Evolutionary conservation across 176 grass and related monocot species (phyloP), one percentile per base, ranked within the genome.

Genomic region (Saccharum spontaneum): DNA sequence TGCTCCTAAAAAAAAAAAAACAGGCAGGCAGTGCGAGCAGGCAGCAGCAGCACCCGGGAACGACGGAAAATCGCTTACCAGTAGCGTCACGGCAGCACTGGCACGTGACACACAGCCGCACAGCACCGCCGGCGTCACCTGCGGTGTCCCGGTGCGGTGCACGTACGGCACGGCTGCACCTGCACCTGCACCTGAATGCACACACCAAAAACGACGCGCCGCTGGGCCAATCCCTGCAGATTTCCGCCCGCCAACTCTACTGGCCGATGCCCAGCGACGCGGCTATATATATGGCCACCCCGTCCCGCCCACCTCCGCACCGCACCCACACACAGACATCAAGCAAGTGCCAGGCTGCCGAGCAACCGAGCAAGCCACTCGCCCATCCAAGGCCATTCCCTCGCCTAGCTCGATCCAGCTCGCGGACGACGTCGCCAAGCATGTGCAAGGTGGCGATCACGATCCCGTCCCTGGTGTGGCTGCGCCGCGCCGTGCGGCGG

Each of bases 401-500:
- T n/a, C n/a, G n/a, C n/a, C n/a, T n/a, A n/a, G n/a, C n/a, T n/a
- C n/a, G n/a, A n/a, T n/a, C n/a, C 28, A 28, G 28, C 5, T 26
- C 61, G 23, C 40, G 40, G 8, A 60, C 57, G 57, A 60, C 57
- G 57, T 24, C 44, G 38, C 15, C 46, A 22, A 67, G 5, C 40
- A 90, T 90, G 88, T 90, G 88, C 84, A 87, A 74, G 67, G 60
- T 83, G 38, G 67, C 4, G 80, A 68, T 83, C 79, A 83, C 74
- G 3, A 78, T 90, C 68, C 68, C 49, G 38, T 83, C 84, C 16
- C 75, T 90, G 28, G 67, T 74, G 16, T 34, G 75, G 48, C 80
- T 90, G 16, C 80, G 84, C 38, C 75, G 84, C 60, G 65, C 80
- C 5, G 31, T 75, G 60, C 60, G 89, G 8, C 68, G 84, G 68